Evolutionary conservation across 1,284 basidiomycete species (phyloP).

Genomic region (Xerocomus alliaceus): DNA sequence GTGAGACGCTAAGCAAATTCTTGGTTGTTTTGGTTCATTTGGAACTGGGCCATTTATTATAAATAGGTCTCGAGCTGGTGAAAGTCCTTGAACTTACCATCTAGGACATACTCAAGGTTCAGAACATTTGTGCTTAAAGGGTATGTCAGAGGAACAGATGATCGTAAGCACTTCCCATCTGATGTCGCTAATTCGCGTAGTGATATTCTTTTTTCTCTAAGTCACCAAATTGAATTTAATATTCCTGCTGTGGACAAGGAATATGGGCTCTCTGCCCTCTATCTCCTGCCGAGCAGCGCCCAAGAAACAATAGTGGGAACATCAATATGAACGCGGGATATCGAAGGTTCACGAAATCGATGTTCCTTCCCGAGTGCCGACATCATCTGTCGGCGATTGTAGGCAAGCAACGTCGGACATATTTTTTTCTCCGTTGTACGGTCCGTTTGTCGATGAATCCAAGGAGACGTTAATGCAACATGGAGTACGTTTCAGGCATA

Average conservation of each 20-base stretch:
- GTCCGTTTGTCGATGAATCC: constrained; percentile 12
- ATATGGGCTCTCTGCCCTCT: constrained; percentile 9
- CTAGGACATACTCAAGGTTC: constrained; percentile 21
- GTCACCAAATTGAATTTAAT: constrained; percentile 13
- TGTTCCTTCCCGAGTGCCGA: not conserved
- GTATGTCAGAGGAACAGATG: constrained; percentile 9
- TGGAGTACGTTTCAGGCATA: not conserved
- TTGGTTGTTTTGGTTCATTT: not conserved
- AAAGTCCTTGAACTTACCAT: constrained; percentile 10
- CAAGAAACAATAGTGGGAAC: constrained; percentile 19
- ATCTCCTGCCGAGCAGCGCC: constrained; percentile 10
- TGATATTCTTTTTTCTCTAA: not conserved
- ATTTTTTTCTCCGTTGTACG: constrained; percentile 12
- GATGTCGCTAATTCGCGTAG: constrained; percentile 4
- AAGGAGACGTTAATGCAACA: not conserved
- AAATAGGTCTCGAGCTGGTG: not conserved
- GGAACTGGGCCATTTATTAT: not conserved
- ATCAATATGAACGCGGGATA: constrained; percentile 43
- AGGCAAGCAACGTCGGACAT: constrained; percentile 5
- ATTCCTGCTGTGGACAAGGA: constrained; percentile 24
- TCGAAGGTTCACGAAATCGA: constrained; percentile 20
- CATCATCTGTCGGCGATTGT: constrained; percentile 25
- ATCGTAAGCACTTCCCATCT: constrained; percentile 17
- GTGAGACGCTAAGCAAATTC: not conserved
- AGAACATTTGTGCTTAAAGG: not conserved